Base-by-base conservation (phyloP, 2,329 filamentous ascomycete genomes). In the Diplodia mutila region DNA sequence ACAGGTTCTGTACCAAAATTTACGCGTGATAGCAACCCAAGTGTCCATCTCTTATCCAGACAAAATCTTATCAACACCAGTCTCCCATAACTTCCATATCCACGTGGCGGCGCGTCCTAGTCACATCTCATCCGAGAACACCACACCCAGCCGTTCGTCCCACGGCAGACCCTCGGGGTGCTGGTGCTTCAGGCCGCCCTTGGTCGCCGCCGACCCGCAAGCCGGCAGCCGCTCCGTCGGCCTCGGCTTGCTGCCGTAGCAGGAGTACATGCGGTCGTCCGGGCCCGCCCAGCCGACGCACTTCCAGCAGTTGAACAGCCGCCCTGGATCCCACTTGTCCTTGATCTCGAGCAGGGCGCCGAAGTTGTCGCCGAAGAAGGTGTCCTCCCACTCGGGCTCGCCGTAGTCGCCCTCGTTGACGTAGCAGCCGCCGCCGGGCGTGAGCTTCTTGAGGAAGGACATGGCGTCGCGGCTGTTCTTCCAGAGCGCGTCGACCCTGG, bases 401-500 rank as follows among this genome's bases (percentile, higher is more conserved):
- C 65, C 65, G 48, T 55, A 67, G 48, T 67, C 65, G 23, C 46
- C 65, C 27, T 67, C 65, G 55, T 67, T 67, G 8, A 67, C 55
- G 25, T 67, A 67, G 65, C 65, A 78, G 3, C 76, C 77, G n/a
- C 76, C 76, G 11, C 72, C 74, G 0, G 76, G 75, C 14, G 75
- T 78, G 32, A 79, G 59, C 18, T 72, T 71, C 61, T 79, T 78
- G 67, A 77, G 71, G 9, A 74, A 73, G 48, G 75, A 72, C 3
- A 79, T 73, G 0, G 75, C 73, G 4, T 72, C 71, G 1, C 73
- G 74, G 42, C 76, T 73, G 18, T 18, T 54, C 34, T 48, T 46
- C 65, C 65, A 67, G 32, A 61, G 46, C 48, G 23, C 23, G 25
- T 46, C 48, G 25, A 61, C 48, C 21, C 16, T 18, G 3, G 67